These are phyloP conservation scores for Metarhizium robertsii DNA, from an alignment of 2,329 filamentous ascomycete genomes.

Conservation along the genomic window DNA sequence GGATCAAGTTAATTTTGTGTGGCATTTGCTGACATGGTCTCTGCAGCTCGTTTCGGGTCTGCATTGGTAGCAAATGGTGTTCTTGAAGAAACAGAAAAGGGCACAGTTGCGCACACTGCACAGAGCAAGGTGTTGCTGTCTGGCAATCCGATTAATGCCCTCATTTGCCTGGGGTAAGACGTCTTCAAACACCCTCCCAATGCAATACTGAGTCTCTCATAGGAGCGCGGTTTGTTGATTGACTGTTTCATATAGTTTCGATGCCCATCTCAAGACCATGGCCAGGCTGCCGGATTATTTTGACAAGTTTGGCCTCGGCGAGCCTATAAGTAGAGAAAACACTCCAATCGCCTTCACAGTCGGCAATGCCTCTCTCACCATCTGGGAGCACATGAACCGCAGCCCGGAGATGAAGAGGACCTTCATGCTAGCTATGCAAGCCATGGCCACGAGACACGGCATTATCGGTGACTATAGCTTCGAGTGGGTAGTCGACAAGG, in stretches of 20 bases:
- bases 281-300: constrained; percentile 22
- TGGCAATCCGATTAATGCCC: neutral
- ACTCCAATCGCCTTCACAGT: constrained; percentile 18
- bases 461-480: constrained; percentile 21
- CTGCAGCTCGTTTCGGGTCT: constrained; percentile 2
- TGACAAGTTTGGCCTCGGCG: constrained; percentile 18
- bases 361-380: constrained; percentile 17
- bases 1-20: neutral
- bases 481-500: constrained; percentile 15
- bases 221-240: neutral
- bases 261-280: constrained; percentile 13
- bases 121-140: neutral
- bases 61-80: constrained; percentile 2
- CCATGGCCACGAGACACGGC: constrained; percentile 13
- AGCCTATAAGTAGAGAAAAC: constrained; percentile 17
- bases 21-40: neutral
- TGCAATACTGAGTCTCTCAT: neutral
- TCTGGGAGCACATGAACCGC: constrained; percentile 21
- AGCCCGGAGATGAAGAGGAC: constrained; percentile 13
- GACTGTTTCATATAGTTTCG: constrained; percentile 12
- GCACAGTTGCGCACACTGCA: neutral
- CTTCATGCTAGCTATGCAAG: constrained; percentile 21
- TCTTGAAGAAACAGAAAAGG: neutral
- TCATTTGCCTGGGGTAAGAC: neutral
- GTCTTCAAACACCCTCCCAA: neutral